A percentile compares a stretch with the other conserved stretches of the same genome.
These are phyloP conservation scores for Backusella luteola DNA, from an alignment of 192 early-diverging fungal species.

Conservation along the genomic window DNA sequence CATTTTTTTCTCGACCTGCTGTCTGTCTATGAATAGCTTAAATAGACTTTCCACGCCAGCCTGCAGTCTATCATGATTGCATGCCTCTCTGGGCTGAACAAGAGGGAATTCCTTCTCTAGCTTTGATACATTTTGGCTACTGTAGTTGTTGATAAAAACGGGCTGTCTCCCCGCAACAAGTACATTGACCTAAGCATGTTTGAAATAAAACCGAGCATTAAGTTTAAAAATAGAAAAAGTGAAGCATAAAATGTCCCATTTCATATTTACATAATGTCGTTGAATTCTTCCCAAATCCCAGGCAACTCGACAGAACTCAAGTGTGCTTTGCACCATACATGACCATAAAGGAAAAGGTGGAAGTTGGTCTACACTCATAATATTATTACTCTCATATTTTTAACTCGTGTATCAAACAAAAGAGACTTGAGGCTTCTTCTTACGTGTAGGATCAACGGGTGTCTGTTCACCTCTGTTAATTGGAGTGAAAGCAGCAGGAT, in stretches of 20 bases:
- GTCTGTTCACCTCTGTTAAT: neutral
- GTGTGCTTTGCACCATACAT: constrained; percentile 19
- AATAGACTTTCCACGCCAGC: neutral
- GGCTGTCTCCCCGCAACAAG: neutral
- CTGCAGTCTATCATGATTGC: constrained; percentile 1
- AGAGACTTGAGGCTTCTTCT: neutral
- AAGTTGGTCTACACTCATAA: constrained; percentile 3
- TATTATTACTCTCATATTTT: neutral
- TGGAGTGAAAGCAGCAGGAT: neutral
- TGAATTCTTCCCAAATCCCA: constrained; percentile 15
- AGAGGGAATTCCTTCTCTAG: neutral
- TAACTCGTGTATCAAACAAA: neutral
- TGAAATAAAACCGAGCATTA: neutral
- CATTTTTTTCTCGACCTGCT: neutral
- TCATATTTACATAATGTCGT: constrained; percentile 8
- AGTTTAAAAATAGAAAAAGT: neutral
- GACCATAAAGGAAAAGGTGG: constrained; percentile 28
- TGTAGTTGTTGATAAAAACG: neutral
- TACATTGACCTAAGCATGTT: constrained; percentile 7
- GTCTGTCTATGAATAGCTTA: neutral
- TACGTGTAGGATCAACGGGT: neutral
- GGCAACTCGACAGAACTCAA: constrained; percentile 23
- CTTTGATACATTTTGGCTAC: neutral
- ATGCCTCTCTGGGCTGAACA: constrained; percentile 5
- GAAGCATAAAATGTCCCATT: neutral